phyloP scores from a whole-genome alignment of 2,329 filamentous ascomycete genomes.

The Chaetomiaceae sp. region DNA sequence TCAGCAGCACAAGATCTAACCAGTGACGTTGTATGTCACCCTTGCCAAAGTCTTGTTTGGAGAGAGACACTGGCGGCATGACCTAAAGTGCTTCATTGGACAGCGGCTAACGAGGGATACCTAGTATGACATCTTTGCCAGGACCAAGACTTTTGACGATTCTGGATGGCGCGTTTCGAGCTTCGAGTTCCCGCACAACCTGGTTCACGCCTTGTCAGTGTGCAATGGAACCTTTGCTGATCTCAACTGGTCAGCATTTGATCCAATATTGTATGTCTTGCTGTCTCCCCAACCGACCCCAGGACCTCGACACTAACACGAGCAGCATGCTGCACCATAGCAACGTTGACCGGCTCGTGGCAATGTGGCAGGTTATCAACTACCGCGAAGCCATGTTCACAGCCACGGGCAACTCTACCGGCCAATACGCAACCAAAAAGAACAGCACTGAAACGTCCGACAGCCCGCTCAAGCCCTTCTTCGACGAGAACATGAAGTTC shows the following conservation, averaged over 20 bases:
- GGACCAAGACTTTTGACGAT: conserved; percentile 31
- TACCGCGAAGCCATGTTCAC: conserved; percentile 32
- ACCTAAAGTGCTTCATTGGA: too few relatives aligned
- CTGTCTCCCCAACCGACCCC: not conserved
- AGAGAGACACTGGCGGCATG: too few relatives aligned
- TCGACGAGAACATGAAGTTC: conserved; percentile 32
- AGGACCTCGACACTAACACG: not conserved
- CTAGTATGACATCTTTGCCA: conserved; percentile 42
- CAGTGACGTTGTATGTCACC: conserved; percentile 24
- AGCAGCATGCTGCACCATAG: conserved; percentile 46
- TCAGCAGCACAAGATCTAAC: conserved; percentile 17
- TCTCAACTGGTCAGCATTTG: conserved; percentile 40
- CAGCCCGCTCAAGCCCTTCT: conserved; percentile 44
- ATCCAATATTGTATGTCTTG: conserved; percentile 29
- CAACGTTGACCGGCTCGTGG: conserved; percentile 58
- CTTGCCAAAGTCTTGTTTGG: not conserved
- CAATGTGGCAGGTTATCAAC: conserved; percentile 32
- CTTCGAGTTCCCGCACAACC: conserved; percentile 35
- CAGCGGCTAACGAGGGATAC: conserved; percentile 9
- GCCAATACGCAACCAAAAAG: conserved; percentile 38
- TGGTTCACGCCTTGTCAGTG: conserved; percentile 31
- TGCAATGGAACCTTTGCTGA: conserved; percentile 29
- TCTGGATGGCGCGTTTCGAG: conserved; percentile 33
- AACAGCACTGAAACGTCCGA: conserved; percentile 42
- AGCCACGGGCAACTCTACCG: conserved; percentile 21